A percentile compares a stretch with the other conserved stretches of the same genome.
These are phyloP conservation scores for Angophora floribunda DNA, from an alignment of 345 rosid species.

Conservation along the genomic window DNA sequence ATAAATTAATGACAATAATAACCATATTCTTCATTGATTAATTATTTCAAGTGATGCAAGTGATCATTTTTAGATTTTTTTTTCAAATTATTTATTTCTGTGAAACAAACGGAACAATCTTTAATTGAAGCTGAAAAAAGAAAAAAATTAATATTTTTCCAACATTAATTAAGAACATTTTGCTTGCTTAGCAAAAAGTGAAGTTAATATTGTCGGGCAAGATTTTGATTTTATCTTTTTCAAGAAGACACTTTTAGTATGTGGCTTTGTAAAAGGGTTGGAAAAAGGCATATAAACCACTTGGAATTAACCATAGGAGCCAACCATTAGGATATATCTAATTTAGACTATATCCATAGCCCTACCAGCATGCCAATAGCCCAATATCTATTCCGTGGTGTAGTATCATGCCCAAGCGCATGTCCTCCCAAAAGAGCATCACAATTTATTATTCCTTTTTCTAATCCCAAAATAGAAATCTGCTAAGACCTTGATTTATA, in stretches of 20 bases:
- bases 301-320: background rate
- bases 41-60: too few species aligned
- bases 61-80: rapidly evolving
- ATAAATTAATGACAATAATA: too few species aligned
- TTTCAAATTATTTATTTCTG: too few species aligned
- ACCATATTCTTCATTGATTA: too few species aligned
- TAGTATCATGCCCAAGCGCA: background rate
- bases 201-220: background rate
- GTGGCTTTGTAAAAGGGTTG: background rate
- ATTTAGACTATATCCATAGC: background rate
- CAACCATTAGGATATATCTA: background rate
- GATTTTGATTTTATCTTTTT: background rate
- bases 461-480: background rate
- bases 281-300: background rate
- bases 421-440: background rate
- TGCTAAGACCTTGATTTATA: background rate
- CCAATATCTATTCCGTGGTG: background rate
- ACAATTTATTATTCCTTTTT: background rate
- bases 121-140: background rate
- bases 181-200: background rate
- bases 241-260: background rate
- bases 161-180: background rate
- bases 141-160: background rate
- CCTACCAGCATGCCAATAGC: background rate
- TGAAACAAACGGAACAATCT: background rate